These are phyloP conservation scores for Aspergillus sp. DNA, from an alignment of 2,329 filamentous ascomycete genomes.

Conservation along the genomic window DNA sequence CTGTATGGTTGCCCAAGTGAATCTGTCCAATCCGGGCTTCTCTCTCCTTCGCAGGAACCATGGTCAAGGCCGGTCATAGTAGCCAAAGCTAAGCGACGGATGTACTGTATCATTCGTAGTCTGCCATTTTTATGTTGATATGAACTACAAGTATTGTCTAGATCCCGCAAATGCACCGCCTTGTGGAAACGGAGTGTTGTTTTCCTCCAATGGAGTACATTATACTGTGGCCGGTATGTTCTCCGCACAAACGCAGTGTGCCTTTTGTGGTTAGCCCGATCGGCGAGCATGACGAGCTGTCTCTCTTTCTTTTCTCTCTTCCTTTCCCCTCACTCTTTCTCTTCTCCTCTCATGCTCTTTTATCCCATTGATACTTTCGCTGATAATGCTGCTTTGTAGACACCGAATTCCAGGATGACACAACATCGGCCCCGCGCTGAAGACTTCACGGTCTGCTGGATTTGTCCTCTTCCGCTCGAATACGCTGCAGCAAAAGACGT, in stretches of 20 bases:
- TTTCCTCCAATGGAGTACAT: too few relatives aligned
- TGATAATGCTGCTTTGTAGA: neutral
- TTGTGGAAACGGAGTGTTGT: too few relatives aligned
- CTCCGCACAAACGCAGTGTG: neutral
- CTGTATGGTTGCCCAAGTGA: too few relatives aligned
- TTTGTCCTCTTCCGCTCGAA: slow-evolving; percentile 4
- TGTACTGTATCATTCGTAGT: too few relatives aligned
- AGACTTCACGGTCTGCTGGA: slow-evolving; percentile 3
- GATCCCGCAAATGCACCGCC: too few relatives aligned
- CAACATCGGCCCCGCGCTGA: neutral
- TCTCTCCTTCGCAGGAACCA: too few relatives aligned
- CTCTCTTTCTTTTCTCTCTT: neutral
- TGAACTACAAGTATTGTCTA: too few relatives aligned
- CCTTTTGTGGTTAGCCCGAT: neutral
- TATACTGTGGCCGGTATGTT: too few relatives aligned
- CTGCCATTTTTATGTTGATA: too few relatives aligned
- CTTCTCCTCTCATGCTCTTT: neutral
- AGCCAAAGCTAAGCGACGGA: too few relatives aligned
- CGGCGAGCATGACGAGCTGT: neutral
- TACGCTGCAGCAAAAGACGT: neutral
- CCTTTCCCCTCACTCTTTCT: neutral
- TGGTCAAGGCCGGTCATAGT: too few relatives aligned
- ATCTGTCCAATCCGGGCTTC: too few relatives aligned
- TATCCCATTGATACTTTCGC: neutral
- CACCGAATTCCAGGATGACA: neutral